A percentile compares a stretch with the other conserved stretches of the same genome.
phyloP scores from a whole-genome alignment of 495 filamentous ascomycete genomes.

The Aeminium ludgeri region DNA sequence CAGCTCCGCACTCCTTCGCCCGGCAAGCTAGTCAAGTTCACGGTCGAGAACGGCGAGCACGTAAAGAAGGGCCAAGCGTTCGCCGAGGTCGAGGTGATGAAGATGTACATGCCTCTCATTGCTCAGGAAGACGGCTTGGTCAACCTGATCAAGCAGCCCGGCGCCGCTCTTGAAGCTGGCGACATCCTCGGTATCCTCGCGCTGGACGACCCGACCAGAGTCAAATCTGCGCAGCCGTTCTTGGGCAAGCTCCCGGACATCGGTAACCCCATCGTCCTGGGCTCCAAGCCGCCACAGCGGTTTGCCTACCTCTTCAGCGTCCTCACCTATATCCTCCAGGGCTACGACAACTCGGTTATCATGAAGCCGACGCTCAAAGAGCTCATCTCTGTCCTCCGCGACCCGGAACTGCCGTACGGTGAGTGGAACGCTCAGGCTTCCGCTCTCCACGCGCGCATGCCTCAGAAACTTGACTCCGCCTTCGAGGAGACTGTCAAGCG shows the following conservation, averaged over 20 bases:
- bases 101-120: conserved; percentile 99
- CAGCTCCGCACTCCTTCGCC: conserved; percentile 89
- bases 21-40: conserved; percentile 97
- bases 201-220: conserved; percentile 85
- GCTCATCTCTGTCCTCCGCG: conserved; percentile 72
- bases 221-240: conserved; percentile 97
- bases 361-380: conserved; percentile 81
- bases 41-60: conserved; percentile 91
- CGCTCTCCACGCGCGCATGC: conserved; percentile 90
- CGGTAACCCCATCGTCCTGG: conserved; percentile 68
- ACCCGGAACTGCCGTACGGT: conserved; percentile 83
- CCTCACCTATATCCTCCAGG: conserved; percentile 75
- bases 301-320: conserved; percentile 63
- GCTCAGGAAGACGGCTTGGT: conserved; percentile 95
- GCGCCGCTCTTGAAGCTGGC: conserved; percentile 91
- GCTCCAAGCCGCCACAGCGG: conserved; percentile 80
- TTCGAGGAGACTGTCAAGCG: conserved; percentile 74
- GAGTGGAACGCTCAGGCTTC: conserved; percentile 93
- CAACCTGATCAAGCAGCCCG: conserved; percentile 97
- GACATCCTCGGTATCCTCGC: conserved; percentile 97
- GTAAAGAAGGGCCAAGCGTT: conserved; percentile 84
- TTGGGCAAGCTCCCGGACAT: conserved; percentile 77
- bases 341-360: conserved; percentile 94
- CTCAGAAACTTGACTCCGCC: conserved; percentile 68
- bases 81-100: conserved; percentile 99